Evolutionary conservation across 257 asterid species (phyloP).

Genomic region (Penstemon eatonii): DNA sequence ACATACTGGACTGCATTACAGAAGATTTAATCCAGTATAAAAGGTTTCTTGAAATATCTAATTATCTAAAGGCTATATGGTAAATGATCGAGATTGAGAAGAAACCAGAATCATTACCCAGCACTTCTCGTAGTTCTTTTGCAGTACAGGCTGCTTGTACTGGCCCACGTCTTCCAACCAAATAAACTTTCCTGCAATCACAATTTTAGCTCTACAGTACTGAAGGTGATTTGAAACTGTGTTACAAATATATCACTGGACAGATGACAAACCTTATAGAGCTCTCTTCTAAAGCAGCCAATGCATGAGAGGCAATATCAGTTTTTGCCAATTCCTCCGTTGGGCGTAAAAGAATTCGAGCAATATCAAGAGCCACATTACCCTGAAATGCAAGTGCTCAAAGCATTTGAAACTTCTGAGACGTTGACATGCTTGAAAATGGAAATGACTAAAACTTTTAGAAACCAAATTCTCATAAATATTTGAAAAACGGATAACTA

Average conservation of each 20-base stretch:
- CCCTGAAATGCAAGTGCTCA: slow-evolving; percentile 50
- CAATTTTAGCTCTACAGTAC: slow-evolving; percentile 17
- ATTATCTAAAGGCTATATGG: background rate
- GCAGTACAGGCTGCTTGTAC: slow-evolving; percentile 96
- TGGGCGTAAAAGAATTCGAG: slow-evolving; percentile 87
- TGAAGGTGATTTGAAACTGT: background rate
- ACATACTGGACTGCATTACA: background rate
- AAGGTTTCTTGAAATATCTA: background rate
- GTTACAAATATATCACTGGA: slow-evolving; percentile 3
- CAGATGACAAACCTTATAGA: slow-evolving; percentile 60
- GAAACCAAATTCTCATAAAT: background rate
- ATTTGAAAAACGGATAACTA: background rate
- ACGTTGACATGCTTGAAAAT: background rate
- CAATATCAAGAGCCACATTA: slow-evolving; percentile 95
- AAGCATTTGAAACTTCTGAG: slow-evolving; percentile 6
- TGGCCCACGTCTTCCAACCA: slow-evolving; percentile 99
- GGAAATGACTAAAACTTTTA: slow-evolving; percentile 13
- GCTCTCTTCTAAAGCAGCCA: slow-evolving; percentile 72
- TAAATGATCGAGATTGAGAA: slow-evolving; percentile 2
- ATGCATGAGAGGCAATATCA: slow-evolving; percentile 80
- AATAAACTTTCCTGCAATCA: slow-evolving; percentile 72
- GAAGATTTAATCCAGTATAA: background rate
- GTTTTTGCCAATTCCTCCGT: slow-evolving; percentile 72
- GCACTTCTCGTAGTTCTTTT: slow-evolving; percentile 85
- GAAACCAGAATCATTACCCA: slow-evolving; percentile 48